phyloP scores from a whole-genome alignment of 1,284 basidiomycete species.

The Ceratobasidium sp. region DNA sequence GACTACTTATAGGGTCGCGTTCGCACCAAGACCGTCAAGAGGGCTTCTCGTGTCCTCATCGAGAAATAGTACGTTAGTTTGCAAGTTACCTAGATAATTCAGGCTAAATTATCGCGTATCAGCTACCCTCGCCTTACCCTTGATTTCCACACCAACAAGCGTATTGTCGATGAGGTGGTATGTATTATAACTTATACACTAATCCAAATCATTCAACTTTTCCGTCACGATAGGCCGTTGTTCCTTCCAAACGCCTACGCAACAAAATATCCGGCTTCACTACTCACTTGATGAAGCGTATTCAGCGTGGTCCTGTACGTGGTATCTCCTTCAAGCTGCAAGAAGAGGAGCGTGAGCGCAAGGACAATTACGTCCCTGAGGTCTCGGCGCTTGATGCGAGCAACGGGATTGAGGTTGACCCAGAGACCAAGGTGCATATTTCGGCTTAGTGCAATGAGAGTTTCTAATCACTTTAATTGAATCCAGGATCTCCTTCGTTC shows the following conservation, averaged over 20 bases:
- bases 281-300: conserved; percentile 99
- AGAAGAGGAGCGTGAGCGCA: conserved; percentile 99
- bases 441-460: not conserved
- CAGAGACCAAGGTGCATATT: conserved; percentile 85
- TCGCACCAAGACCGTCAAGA: conserved; percentile 99
- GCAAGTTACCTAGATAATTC: conserved; percentile 37
- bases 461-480: not conserved
- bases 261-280: conserved; percentile 99
- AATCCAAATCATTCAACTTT: conserved; percentile 33
- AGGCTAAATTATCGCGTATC: conserved; percentile 36
- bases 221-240: conserved; percentile 75
- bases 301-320: conserved; percentile 98
- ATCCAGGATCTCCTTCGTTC: conserved; percentile 83
- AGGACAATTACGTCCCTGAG: conserved; percentile 98
- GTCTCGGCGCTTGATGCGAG: conserved; percentile 91
- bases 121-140: conserved; percentile 96
- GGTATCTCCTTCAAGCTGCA: conserved; percentile 99
- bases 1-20: conserved; percentile 86
- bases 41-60: conserved; percentile 98
- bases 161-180: conserved; percentile 98
- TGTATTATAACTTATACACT: conserved; percentile 57
- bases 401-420: conserved; percentile 85
- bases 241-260: conserved; percentile 98
- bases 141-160: conserved; percentile 99
- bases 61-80: conserved; percentile 92